These are phyloP conservation scores for Clavariopsis aquatica DNA, from an alignment of 495 filamentous ascomycete genomes.

Conservation along the genomic window DNA sequence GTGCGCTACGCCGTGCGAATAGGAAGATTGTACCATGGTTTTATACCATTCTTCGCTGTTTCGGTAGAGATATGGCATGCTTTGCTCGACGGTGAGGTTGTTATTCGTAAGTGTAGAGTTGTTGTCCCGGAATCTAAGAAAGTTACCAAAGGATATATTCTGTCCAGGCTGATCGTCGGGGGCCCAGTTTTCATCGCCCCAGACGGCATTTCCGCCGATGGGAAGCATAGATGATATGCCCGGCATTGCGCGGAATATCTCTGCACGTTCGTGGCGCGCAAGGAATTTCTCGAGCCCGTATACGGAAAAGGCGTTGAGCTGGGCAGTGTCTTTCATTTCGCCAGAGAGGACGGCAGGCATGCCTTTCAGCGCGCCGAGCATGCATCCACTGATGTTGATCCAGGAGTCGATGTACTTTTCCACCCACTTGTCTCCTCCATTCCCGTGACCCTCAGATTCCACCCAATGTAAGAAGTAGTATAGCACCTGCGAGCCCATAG, in stretches of 20 bases:
- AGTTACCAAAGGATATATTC: conserved; percentile 69
- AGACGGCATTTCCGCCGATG: conserved; percentile 91
- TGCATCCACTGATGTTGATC: conserved; percentile 97
- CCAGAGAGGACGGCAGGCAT: conserved; percentile 88
- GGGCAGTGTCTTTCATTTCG: conserved; percentile 97
- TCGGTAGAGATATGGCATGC: conserved; percentile 73
- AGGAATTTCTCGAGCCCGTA: conserved; percentile 97
- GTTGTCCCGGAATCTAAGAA: conserved; percentile 79
- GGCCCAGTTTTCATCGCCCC: conserved; percentile 87
- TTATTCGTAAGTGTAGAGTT: conserved; percentile 59
- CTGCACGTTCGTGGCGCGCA: conserved; percentile 80
- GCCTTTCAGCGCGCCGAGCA: conserved; percentile 94
- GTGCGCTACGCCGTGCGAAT: conserved; percentile 86
- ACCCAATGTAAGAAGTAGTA: conserved; percentile 99
- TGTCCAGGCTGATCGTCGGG: conserved; percentile 83
- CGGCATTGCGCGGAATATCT: conserved; percentile 96
- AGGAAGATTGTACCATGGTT: conserved; percentile 67
- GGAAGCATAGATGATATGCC: conserved; percentile 95
- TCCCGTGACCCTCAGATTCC: conserved; percentile 73
- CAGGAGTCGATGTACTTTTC: conserved; percentile 87
- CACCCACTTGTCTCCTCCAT: conserved; percentile 85
- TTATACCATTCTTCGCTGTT: conserved; percentile 84
- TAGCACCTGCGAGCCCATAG: conserved; percentile 93
- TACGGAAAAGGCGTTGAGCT: conserved; percentile 95
- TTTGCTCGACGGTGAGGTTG: conserved; percentile 79